These are phyloP conservation scores for Drechslerella coelobrocha DNA, from an alignment of 2,329 filamentous ascomycete species.

Conservation along the genomic window DNA sequence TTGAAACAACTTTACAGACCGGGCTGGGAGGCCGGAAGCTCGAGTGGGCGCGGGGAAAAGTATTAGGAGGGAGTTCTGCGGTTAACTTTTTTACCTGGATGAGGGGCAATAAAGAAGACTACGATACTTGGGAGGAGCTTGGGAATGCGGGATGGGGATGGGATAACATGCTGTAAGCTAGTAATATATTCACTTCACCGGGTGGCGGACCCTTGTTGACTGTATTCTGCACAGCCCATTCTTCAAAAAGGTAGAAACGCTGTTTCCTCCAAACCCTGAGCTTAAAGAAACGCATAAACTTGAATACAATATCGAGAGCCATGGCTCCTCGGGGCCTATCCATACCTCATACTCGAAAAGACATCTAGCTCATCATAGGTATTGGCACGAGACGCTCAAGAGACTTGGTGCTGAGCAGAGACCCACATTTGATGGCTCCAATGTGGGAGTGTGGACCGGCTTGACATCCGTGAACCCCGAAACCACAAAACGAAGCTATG, in stretches of 20 bases:
- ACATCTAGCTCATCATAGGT: constrained; percentile 59
- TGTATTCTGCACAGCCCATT: constrained; percentile 18
- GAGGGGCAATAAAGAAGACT: constrained; percentile 62
- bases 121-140: constrained; percentile 66
- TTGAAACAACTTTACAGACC: constrained; percentile 25
- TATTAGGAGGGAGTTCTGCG: constrained; percentile 56
- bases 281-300: constrained; percentile 28
- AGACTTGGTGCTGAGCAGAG: constrained; percentile 58
- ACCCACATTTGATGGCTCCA: constrained; percentile 58
- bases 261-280: constrained; percentile 27
- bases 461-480: constrained; percentile 57
- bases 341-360: constrained; percentile 54
- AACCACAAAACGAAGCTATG: constrained; percentile 59
- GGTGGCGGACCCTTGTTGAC: constrained; percentile 34
- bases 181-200: neutral
- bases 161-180: constrained; percentile 59
- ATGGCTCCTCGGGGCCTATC: constrained; percentile 41
- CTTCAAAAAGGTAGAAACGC: constrained; percentile 48
- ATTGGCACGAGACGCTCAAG: constrained; percentile 61
- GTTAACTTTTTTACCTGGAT: constrained; percentile 57
- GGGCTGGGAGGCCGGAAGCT: constrained; percentile 37
- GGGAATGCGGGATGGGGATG: constrained; percentile 69
- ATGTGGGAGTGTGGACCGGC: constrained; percentile 60
- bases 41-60: constrained; percentile 51
- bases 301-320: constrained; percentile 24